Evolutionary conservation across 2,329 filamentous ascomycete species (phyloP).

Genomic region (Penicillium vulpinum): DNA sequence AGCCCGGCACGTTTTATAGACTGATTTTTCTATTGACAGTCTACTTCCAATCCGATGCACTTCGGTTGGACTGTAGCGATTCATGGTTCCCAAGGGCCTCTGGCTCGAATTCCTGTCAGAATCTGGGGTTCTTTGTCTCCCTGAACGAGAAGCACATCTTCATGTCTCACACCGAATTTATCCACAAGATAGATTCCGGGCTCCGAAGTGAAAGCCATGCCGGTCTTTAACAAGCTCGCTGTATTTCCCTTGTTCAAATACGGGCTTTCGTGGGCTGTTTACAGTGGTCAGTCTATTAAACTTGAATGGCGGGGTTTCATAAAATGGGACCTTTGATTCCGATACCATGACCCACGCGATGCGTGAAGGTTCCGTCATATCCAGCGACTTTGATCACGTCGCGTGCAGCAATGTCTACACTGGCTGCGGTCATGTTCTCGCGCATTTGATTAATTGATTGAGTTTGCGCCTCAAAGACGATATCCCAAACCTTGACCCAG

Average conservation of each 20-base stretch:
- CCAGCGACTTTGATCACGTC: slow-evolving; percentile 58
- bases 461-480: slow-evolving; percentile 63
- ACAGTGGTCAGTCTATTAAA: no score
- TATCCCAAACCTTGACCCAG: slow-evolving; percentile 55
- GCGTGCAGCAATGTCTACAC: slow-evolving; percentile 62
- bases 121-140: no score
- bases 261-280: slow-evolving; percentile 63
- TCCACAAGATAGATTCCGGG: slow-evolving; percentile 63
- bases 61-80: no score
- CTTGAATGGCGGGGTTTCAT: no score
- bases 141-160: no score
- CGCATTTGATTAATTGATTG: slow-evolving; percentile 54
- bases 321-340: slow-evolving; percentile 67
- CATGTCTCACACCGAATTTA: slow-evolving; percentile 63
- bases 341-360: slow-evolving; percentile 64
- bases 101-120: no score
- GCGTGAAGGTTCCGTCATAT: slow-evolving; percentile 61
- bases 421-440: slow-evolving; percentile 57
- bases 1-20: no score
- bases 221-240: slow-evolving; percentile 48
- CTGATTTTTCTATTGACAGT: no score
- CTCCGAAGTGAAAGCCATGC: slow-evolving; percentile 66
- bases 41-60: no score
- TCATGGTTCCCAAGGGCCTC: no score
- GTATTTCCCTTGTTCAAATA: slow-evolving; percentile 65